These are phyloP conservation scores for Lactifluus volemus DNA, from an alignment of 768 basidiomycete genomes.

Conservation along the genomic window DNA sequence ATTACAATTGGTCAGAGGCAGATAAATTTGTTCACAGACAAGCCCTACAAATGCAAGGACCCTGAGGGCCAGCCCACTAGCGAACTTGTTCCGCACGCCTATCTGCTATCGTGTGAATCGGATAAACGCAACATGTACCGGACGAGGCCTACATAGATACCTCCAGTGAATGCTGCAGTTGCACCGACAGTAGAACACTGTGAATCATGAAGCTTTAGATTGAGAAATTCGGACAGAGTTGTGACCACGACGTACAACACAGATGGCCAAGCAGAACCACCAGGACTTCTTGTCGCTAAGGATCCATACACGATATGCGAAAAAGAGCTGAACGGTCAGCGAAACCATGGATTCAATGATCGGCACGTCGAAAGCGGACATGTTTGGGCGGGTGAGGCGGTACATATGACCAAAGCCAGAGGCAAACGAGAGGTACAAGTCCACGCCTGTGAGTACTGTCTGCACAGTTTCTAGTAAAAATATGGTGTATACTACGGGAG, in stretches of 20 bases:
- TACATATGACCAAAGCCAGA: conserved; percentile 6
- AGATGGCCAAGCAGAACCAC: neutral
- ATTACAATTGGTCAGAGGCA: neutral
- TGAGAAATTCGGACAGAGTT: neutral
- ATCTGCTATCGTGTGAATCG: neutral
- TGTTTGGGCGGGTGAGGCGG: neutral
- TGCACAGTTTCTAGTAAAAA: neutral
- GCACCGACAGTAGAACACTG: neutral
- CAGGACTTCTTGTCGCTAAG: neutral
- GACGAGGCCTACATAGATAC: neutral
- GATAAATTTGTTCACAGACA: neutral
- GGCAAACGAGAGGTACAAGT: conserved; percentile 7
- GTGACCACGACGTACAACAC: neutral
- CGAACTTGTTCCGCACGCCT: neutral
- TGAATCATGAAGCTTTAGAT: neutral
- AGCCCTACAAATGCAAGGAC: neutral
- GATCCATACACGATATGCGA: conserved; percentile 9
- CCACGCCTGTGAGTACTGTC: neutral
- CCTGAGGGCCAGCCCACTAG: neutral
- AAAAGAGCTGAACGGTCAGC: neutral
- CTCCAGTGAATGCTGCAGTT: neutral
- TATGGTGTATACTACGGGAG: neutral
- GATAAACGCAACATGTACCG: too few species aligned
- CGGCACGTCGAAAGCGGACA: neutral
- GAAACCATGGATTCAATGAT: neutral